These are phyloP conservation scores for Avena insularis DNA, from an alignment of 176 grass and related monocot genomes.

Conservation along the genomic window DNA sequence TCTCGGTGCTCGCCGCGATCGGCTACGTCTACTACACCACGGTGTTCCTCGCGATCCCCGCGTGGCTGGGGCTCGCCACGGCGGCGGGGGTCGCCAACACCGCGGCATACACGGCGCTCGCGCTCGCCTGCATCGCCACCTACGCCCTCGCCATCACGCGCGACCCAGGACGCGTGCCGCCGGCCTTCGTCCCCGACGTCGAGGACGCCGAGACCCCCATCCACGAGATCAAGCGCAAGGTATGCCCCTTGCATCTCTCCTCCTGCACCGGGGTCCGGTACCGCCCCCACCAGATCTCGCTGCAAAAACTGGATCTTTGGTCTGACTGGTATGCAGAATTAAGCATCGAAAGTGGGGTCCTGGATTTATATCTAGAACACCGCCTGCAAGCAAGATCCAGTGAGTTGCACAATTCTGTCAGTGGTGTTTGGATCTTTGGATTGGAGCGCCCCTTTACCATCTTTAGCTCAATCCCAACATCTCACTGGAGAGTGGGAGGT, in stretches of 20 bases:
- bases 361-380: constrained; percentile 29
- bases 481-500: background rate
- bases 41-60: constrained; percentile 85
- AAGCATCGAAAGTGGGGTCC: constrained; percentile 1
- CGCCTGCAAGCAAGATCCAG: constrained; percentile 24
- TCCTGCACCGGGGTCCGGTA: background rate
- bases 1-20: constrained; percentile 79
- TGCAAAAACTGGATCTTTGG: constrained; percentile 41
- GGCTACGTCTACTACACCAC: constrained; percentile 87
- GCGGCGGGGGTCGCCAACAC: constrained; percentile 78
- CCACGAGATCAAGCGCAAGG: constrained; percentile 97
- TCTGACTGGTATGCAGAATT: background rate
- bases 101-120: constrained; percentile 57
- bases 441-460: background rate
- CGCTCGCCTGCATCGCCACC: constrained; percentile 60
- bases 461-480: background rate
- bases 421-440: constrained; percentile 35
- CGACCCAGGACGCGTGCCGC: constrained; percentile 91
- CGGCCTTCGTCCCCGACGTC: constrained; percentile 85
- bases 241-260: constrained; percentile 26
- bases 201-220: constrained; percentile 64
- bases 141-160: constrained; percentile 66
- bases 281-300: constrained; percentile 49
- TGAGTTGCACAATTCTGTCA: background rate
- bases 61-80: constrained; percentile 75